Percentiles rank a stretch among this genome's conserved stretches.
These are phyloP conservation scores for Ceratonia siliqua DNA, from an alignment of 306 rosid genomes.

Conservation along the genomic window DNA sequence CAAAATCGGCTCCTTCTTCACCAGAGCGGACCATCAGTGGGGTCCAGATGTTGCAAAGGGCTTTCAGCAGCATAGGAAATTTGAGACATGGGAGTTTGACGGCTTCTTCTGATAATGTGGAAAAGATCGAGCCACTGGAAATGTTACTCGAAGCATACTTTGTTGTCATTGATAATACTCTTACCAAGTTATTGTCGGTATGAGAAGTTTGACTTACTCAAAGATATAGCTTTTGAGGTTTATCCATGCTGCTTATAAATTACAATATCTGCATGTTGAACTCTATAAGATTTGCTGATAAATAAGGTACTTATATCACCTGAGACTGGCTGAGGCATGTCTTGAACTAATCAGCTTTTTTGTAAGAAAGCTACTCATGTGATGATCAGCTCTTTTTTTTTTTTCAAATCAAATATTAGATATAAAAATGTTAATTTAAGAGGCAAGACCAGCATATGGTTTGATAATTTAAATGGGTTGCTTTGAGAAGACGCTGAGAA, in stretches of 20 bases:
- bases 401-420: too few relatives aligned
- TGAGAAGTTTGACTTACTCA: conserved; percentile 34
- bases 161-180: conserved; percentile 87
- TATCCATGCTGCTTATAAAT: conserved; percentile 1
- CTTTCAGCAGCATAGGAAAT: conserved; percentile 64
- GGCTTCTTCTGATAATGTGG: conserved; percentile 60
- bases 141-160: conserved; percentile 98
- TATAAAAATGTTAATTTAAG: too few relatives aligned
- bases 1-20: conserved; percentile 82
- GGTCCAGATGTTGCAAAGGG: conserved; percentile 65
- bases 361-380: conserved; percentile 12
- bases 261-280: background rate
- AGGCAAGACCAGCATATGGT: conserved; percentile 10
- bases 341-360: background rate
- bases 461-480: conserved; percentile 16
- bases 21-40: conserved; percentile 65
- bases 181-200: conserved; percentile 82
- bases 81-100: conserved; percentile 67
- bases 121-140: conserved; percentile 79
- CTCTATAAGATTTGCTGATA: background rate
- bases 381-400: background rate
- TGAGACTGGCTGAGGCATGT: background rate
- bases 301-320: background rate
- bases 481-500: conserved; percentile 9
- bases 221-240: conserved; percentile 14